These are phyloP conservation scores for Scheffersomyces parashehatae DNA, from an alignment of 1,139 yeast species.

Conservation along the genomic window DNA sequence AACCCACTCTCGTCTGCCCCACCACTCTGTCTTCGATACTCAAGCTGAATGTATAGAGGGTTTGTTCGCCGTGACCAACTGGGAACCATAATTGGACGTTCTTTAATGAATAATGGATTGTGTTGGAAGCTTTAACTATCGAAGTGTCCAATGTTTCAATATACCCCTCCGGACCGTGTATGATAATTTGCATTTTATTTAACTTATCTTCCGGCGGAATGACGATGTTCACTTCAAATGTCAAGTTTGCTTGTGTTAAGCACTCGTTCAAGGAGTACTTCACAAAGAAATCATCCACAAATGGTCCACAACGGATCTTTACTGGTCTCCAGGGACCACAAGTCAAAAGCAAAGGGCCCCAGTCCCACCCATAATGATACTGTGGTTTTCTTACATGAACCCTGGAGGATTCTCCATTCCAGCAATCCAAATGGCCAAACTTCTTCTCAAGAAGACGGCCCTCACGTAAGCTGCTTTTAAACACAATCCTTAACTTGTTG, in stretches of 20 bases:
- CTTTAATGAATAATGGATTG: not conserved
- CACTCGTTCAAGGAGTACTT: not conserved
- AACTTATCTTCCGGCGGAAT: not conserved
- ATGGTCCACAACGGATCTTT: not conserved
- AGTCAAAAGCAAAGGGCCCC: constrained; percentile 7
- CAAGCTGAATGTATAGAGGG: constrained; percentile 25
- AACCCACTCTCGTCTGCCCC: constrained; percentile 24
- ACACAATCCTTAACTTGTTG: constrained; percentile 21
- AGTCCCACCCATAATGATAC: constrained; percentile 10
- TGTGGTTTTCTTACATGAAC: constrained; percentile 21
- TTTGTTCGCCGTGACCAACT: constrained; percentile 34
- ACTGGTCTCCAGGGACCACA: constrained; percentile 8
- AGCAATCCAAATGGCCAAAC: constrained; percentile 20
- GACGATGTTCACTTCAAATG: not conserved
- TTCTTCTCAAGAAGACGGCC: constrained; percentile 22
- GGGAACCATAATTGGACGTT: constrained; percentile 44
- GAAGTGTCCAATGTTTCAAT: not conserved
- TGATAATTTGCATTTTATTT: not conserved
- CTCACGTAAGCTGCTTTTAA: constrained; percentile 21
- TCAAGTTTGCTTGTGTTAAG: not conserved
- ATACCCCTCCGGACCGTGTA: not conserved
- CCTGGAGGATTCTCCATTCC: constrained; percentile 44
- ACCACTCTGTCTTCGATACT: constrained; percentile 8
- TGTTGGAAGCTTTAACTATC: not conserved
- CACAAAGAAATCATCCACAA: not conserved